Evolutionary conservation across 495 filamentous ascomycete species (phyloP).

Genomic region (Aspergillus leporis): DNA sequence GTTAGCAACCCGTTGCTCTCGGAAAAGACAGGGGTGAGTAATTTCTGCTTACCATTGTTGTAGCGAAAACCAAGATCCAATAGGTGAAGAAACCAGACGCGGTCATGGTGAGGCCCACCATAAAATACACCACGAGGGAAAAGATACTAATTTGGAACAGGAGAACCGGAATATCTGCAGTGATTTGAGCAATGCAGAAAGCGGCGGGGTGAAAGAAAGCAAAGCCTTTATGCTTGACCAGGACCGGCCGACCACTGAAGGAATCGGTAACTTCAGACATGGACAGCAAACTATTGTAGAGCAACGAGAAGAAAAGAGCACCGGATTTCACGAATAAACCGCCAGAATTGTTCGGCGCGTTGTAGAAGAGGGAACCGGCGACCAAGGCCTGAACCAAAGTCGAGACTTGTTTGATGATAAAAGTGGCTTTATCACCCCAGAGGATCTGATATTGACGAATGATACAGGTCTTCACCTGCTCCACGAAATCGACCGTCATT

Average conservation of each 20-base stretch:
- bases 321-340: slow-evolving; percentile 57
- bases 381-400: slow-evolving; percentile 44
- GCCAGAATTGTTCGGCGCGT: slow-evolving; percentile 37
- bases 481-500: slow-evolving; percentile 57
- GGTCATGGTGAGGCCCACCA: slow-evolving; percentile 53
- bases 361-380: slow-evolving; percentile 46
- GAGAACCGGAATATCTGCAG: slow-evolving; percentile 68
- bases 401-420: slow-evolving; percentile 58
- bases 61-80: slow-evolving; percentile 45
- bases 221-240: slow-evolving; percentile 75
- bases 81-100: slow-evolving; percentile 54
- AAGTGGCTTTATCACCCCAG: slow-evolving; percentile 60
- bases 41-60: slow-evolving; percentile 29
- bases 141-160: slow-evolving; percentile 67
- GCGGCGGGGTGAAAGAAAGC: slow-evolving; percentile 75
- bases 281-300: slow-evolving; percentile 74
- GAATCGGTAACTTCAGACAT: slow-evolving; percentile 71
- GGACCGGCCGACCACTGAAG: slow-evolving; percentile 66
- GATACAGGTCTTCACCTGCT: slow-evolving; percentile 58
- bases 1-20: not conserved
- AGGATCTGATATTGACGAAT: slow-evolving; percentile 58
- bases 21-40: not conserved
- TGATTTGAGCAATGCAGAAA: slow-evolving; percentile 67
- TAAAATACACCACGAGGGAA: slow-evolving; percentile 72
- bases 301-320: slow-evolving; percentile 69